Evolutionary conservation across 2,329 filamentous ascomycete species (phyloP).

Genomic region (Nemania sp.): DNA sequence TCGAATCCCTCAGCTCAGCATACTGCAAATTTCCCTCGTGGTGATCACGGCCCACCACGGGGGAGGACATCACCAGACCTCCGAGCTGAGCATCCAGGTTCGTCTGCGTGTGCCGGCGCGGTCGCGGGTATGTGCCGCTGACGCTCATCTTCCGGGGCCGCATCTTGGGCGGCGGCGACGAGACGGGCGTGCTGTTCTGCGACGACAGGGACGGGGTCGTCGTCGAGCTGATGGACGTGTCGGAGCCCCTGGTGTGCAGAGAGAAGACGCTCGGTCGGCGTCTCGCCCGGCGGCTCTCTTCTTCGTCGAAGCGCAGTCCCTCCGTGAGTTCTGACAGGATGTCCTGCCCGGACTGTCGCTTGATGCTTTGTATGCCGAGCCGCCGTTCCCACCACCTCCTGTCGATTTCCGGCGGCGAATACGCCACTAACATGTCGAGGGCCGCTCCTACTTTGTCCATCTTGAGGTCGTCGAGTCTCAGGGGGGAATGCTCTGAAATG

Average conservation of each 20-base stretch:
- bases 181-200: constrained; percentile 17
- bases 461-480: constrained; percentile 24
- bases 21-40: constrained; percentile 18
- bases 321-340: constrained; percentile 29
- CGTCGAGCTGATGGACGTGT: constrained; percentile 20
- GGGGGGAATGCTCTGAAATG: constrained; percentile 24
- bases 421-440: constrained; percentile 25
- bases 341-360: constrained; percentile 25
- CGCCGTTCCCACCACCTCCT: constrained; percentile 26
- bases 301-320: constrained; percentile 24
- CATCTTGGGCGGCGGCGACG: constrained; percentile 15
- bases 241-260: constrained; percentile 21
- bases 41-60: constrained; percentile 7
- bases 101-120: constrained; percentile 22
- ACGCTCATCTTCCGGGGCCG: constrained; percentile 29
- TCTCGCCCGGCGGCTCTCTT: constrained; percentile 17
- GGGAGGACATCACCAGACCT: not conserved
- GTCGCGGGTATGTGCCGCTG: constrained; percentile 22
- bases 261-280: constrained; percentile 26
- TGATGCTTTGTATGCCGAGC: constrained; percentile 23
- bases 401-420: constrained; percentile 20
- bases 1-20: constrained; percentile 16
- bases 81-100: constrained; percentile 5
- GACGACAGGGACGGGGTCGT: constrained; percentile 23
- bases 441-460: constrained; percentile 24